phyloP scores from a whole-genome alignment of 441 rosid genomes.

The Flueggea neowawraea region DNA sequence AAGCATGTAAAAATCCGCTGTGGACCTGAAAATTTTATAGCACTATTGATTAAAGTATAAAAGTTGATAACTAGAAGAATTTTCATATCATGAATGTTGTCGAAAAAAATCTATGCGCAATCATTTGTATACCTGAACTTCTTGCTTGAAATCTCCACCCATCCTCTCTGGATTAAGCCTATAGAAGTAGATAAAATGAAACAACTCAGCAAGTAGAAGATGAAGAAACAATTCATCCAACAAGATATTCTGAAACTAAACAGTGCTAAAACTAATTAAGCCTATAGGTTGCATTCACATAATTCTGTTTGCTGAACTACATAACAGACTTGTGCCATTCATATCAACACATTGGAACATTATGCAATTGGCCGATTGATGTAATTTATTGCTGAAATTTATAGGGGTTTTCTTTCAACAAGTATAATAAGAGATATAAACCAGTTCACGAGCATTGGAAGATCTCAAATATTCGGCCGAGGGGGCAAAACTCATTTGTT shows the following conservation, averaged over 20 bases:
- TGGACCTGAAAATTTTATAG: constrained; percentile 63
- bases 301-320: not conserved
- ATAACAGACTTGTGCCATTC: not conserved
- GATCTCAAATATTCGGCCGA: no score
- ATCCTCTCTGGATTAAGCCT: constrained; percentile 95
- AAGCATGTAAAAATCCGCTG: constrained; percentile 86
- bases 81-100: no score
- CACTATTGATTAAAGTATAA: no score
- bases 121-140: constrained; percentile 16
- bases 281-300: not conserved
- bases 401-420: no score
- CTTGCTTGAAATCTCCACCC: constrained; percentile 94
- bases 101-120: no score
- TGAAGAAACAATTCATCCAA: not conserved
- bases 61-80: no score
- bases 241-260: no score
- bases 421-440: no score
- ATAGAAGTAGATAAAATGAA: not conserved
- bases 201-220: not conserved
- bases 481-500: no score
- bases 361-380: not conserved
- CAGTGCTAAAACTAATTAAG: not conserved
- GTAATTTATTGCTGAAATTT: no score
- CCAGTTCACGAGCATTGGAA: no score
- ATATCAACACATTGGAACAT: not conserved